Base-by-base conservation (phyloP, 208 protist species). In the Angomonas ambiguus region DNA sequence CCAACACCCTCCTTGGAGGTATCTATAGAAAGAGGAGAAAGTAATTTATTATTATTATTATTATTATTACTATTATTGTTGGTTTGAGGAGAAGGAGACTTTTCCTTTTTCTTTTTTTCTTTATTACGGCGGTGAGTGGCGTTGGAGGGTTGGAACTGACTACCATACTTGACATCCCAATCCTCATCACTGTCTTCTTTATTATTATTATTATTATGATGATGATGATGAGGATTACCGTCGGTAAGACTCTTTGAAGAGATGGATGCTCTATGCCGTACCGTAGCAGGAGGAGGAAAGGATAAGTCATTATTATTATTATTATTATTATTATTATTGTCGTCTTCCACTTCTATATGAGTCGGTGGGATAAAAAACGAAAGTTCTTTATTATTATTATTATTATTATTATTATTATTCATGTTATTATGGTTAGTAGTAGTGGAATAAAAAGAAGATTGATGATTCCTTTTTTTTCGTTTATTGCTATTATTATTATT, bases 271-370 rank as follows among this genome's bases (percentile, higher is more conserved):
- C 16, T 45, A 16, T 45, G 8, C 16, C 16, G 8, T n/a, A n/a
- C 38, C 11, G 38, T n/a, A 45, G 16, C 11, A 45, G 16, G 16
- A 45, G 11, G 38, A 45, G 11, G 8, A n/a, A n/a, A n/a, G 16
- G 38, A 16, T 8, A 45, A 8, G 38, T 5, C 8, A 56, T 11
- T 27, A 22, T 56, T 56, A 22, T 24, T 27, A 56, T 56, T 56
- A 56, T 56, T 56, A 56, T 56, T 56, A 56, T 56, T 56, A 56
- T 56, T 56, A 56, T 22, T 22, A 24, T 56, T 56, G 25, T 56
- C 27, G n/a, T 27, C 49, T 5, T 18, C 49, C 24, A 18, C 5
- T 28, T 56, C 24, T 18, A 27, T 20, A 27, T 18, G n/a, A 27
- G 18, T 48, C 13, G 41, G 11, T 45, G 16, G 11, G 16, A 8